These are phyloP conservation scores for Deakozyma indianensis DNA, from an alignment of 805 yeast genomes.

Conservation along the genomic window DNA sequence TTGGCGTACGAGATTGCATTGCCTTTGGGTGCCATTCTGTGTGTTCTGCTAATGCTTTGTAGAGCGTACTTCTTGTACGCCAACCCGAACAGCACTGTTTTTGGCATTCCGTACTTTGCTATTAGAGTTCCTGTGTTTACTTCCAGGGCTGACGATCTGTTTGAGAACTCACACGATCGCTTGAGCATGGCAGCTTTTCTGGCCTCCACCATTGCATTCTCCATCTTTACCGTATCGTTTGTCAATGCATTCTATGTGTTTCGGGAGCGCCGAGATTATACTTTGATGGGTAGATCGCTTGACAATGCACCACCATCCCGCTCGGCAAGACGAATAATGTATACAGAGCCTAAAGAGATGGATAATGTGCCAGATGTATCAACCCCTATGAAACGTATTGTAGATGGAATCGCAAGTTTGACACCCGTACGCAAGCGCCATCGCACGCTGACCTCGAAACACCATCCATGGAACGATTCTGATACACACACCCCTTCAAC, in stretches of 20 bases:
- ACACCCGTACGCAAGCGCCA: background rate
- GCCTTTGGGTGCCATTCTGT: background rate
- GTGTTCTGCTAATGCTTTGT: background rate
- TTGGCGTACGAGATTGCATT: background rate
- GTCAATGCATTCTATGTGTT: slow-evolving; percentile 9
- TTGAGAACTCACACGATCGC: background rate
- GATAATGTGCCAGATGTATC: background rate
- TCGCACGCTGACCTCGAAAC: no score
- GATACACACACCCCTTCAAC: background rate
- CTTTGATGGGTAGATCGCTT: slow-evolving; percentile 11
- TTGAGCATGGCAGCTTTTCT: background rate
- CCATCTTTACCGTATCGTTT: slow-evolving; percentile 2
- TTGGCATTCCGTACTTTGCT: background rate
- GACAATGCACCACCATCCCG: slow-evolving; percentile 13
- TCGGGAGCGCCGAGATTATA: slow-evolving; percentile 8
- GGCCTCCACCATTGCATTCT: background rate
- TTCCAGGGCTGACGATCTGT: background rate
- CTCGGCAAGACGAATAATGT: slow-evolving; percentile 10
- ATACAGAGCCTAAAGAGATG: slow-evolving; percentile 3
- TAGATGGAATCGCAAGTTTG: background rate
- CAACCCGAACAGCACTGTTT: background rate
- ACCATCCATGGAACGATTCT: background rate
- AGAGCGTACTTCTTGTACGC: background rate
- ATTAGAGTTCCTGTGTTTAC: background rate
- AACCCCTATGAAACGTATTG: slow-evolving; percentile 3